phyloP scores from a whole-genome alignment of 2,329 filamentous ascomycete genomes.

The Cytospora leucostoma region DNA sequence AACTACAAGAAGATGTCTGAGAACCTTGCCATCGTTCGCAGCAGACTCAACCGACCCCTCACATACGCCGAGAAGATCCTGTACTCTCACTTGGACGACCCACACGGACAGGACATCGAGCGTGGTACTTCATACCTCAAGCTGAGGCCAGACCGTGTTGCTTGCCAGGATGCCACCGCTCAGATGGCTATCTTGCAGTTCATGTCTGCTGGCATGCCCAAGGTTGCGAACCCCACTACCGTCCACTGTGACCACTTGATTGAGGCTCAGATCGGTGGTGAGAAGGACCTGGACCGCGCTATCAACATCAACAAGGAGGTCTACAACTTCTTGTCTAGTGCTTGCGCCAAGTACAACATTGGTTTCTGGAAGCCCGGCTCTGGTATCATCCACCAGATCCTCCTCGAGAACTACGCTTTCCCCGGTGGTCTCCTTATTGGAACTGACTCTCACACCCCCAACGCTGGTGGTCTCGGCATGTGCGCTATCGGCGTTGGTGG shows the following conservation, averaged over 20 bases:
- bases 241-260: conserved; percentile 99
- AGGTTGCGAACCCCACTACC: conserved; percentile 89
- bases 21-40: conserved; percentile 88
- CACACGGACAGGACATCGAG: conserved; percentile 93
- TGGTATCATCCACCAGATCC: conserved; percentile 98
- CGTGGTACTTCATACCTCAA: conserved; percentile 94
- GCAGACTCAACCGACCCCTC: conserved; percentile 87
- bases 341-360: conserved; percentile 99
- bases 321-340: conserved; percentile 92
- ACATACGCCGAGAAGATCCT: conserved; percentile 98
- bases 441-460: conserved; percentile 97
- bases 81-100: conserved; percentile 98
- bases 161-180: conserved; percentile 98
- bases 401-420: conserved; percentile 99
- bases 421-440: conserved; percentile 97
- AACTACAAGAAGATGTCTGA: conserved; percentile 99
- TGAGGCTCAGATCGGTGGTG: conserved; percentile 90
- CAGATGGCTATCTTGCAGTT: conserved; percentile 99
- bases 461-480: conserved; percentile 95
- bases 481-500: conserved; percentile 94
- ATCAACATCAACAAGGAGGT: conserved; percentile 98
- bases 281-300: conserved; percentile 90
- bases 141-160: conserved; percentile 94
- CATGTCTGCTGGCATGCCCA: conserved; percentile 97
- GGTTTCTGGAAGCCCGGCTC: conserved; percentile 99